Evolutionary conservation across 2,329 filamentous ascomycete genomes (phyloP).

Genomic region (Clonostachys byssicola): DNA sequence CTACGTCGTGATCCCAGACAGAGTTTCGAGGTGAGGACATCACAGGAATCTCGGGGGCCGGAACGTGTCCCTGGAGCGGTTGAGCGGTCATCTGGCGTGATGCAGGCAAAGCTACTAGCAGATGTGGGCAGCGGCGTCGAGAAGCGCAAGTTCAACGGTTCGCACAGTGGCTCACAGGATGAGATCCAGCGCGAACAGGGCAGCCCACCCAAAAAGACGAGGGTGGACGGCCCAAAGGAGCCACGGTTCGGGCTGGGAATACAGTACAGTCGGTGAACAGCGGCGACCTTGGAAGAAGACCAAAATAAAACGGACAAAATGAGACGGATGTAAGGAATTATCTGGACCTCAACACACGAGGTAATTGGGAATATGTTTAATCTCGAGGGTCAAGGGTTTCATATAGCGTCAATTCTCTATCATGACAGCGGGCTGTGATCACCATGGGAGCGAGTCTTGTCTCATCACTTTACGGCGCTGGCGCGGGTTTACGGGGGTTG

Average conservation of each 20-base stretch:
- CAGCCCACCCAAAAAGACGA: constrained; percentile 48
- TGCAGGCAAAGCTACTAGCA: constrained; percentile 48
- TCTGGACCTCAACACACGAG: too few relatives aligned
- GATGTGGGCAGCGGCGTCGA: constrained; percentile 36
- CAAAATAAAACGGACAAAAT: too few relatives aligned
- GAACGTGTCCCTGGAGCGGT: not conserved
- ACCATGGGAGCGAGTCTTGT: too few relatives aligned
- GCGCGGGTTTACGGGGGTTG: too few relatives aligned
- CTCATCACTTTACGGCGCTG: too few relatives aligned
- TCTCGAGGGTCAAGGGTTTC: too few relatives aligned
- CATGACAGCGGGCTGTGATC: too few relatives aligned
- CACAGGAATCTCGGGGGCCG: constrained; percentile 28
- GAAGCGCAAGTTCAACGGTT: constrained; percentile 46
- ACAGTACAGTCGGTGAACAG: constrained; percentile 25
- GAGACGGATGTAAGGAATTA: too few relatives aligned
- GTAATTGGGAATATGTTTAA: too few relatives aligned
- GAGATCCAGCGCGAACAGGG: constrained; percentile 21
- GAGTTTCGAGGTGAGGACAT: constrained; percentile 43
- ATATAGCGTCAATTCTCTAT: too few relatives aligned
- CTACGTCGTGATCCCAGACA: constrained; percentile 55
- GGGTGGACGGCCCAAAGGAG: constrained; percentile 30
- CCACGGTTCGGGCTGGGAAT: constrained; percentile 47
- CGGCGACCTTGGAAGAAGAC: too few relatives aligned
- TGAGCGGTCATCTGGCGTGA: constrained; percentile 29
- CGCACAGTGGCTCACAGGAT: constrained; percentile 18